These are phyloP conservation scores for Elsinoe ampelina DNA, from an alignment of 2,329 filamentous ascomycete genomes.

Conservation along the genomic window DNA sequence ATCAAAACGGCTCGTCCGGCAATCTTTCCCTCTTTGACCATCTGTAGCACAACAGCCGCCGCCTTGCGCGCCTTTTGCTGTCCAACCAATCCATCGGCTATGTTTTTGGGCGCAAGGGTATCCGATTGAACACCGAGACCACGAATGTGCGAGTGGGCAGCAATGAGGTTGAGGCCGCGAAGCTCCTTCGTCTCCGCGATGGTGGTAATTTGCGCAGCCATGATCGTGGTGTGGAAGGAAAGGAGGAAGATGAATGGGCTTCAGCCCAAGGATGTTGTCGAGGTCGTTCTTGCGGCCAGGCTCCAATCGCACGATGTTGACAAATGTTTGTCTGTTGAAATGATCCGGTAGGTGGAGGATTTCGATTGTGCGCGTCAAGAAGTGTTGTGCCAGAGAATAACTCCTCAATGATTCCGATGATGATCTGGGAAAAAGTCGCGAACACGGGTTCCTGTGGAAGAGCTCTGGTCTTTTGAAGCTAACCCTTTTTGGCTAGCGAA, in stretches of 20 bases:
- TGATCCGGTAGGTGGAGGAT: neutral
- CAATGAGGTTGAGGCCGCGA: slow-evolving; percentile 91
- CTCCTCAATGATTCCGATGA: neutral
- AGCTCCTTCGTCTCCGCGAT: slow-evolving; percentile 94
- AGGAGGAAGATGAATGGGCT: neutral
- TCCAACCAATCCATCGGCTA: slow-evolving; percentile 88
- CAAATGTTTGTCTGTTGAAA: neutral
- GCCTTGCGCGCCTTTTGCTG: slow-evolving; percentile 96
- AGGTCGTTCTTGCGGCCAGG: neutral
- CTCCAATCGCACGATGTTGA: neutral
- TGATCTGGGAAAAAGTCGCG: slow-evolving; percentile 9
- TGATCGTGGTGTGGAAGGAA: neutral
- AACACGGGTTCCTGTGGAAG: slow-evolving; percentile 2
- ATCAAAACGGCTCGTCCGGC: slow-evolving; percentile 90
- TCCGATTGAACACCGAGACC: slow-evolving; percentile 88
- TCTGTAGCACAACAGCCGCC: slow-evolving; percentile 90
- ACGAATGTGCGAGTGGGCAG: slow-evolving; percentile 94
- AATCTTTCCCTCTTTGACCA: slow-evolving; percentile 99
- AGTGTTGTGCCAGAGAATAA: neutral
- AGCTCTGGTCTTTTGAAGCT: neutral
- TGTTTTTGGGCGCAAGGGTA: slow-evolving; percentile 73
- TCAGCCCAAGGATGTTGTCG: neutral
- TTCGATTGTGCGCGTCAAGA: neutral
- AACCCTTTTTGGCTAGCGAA: neutral
- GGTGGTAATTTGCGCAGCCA: slow-evolving; percentile 52